A percentile compares a stretch with the other conserved stretches of the same genome.
Evolutionary conservation across 2,329 filamentous ascomycete genomes (phyloP).

Genomic region (Tolypocladium pustulatum): DNA sequence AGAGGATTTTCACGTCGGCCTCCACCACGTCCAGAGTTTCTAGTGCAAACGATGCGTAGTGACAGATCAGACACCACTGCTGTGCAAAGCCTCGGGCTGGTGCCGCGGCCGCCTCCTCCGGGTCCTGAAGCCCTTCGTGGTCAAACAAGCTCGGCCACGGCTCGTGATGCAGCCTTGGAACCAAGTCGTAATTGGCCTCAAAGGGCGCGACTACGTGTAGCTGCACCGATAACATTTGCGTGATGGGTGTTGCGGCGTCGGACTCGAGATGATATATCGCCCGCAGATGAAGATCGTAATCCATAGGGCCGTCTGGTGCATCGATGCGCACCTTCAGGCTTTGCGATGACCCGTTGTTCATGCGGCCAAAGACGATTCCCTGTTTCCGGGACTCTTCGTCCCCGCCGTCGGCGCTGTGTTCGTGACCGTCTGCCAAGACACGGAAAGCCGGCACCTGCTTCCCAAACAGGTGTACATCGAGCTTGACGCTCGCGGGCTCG

Average conservation of each 20-base stretch:
- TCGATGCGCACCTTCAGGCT: slow-evolving; percentile 37
- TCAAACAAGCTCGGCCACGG: slow-evolving; percentile 85
- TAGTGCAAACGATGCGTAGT: slow-evolving; percentile 65
- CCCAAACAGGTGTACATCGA: slow-evolving; percentile 60
- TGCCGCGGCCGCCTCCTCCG: slow-evolving; percentile 13
- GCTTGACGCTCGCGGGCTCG: slow-evolving; percentile 59
- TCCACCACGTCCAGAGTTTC: slow-evolving; percentile 57
- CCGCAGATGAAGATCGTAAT: slow-evolving; percentile 60
- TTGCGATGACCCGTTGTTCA: slow-evolving; percentile 33
- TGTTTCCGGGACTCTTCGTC: slow-evolving; percentile 32
- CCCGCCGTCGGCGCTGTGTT: slow-evolving; percentile 19
- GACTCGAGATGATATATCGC: slow-evolving; percentile 69
- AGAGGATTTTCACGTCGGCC: slow-evolving; percentile 50
- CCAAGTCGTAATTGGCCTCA: slow-evolving; percentile 82
- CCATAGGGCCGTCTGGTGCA: slow-evolving; percentile 38
- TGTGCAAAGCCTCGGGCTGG: slow-evolving; percentile 57
- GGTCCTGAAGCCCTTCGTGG: slow-evolving; percentile 34
- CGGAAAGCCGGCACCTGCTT: slow-evolving; percentile 36
- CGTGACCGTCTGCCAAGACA: slow-evolving; percentile 25
- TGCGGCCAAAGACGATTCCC: slow-evolving; percentile 33
- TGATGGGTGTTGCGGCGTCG: slow-evolving; percentile 71
- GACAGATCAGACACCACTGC: slow-evolving; percentile 67
- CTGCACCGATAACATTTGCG: slow-evolving; percentile 58
- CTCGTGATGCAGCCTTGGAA: slow-evolving; percentile 65
- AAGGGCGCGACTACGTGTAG: slow-evolving; percentile 74